These are phyloP conservation scores for Trichocladium antarcticum DNA, from an alignment of 495 filamentous ascomycete species.

Conservation along the genomic window DNA sequence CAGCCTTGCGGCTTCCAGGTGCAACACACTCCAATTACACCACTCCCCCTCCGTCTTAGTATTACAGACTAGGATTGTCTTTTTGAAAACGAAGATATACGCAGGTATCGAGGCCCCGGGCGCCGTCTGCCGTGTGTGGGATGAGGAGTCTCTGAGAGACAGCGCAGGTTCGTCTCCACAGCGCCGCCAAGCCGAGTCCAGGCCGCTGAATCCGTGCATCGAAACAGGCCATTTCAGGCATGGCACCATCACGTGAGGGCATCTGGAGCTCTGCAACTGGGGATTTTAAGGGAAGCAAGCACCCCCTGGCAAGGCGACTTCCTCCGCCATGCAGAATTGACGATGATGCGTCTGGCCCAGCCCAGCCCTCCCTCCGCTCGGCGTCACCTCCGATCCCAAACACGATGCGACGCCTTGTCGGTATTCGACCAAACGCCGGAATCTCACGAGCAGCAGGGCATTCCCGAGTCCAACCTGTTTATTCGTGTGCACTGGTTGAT, in stretches of 20 bases:
- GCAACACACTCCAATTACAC: too few species aligned
- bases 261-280: neutral
- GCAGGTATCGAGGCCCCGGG: neutral
- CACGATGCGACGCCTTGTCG: too few species aligned
- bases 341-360: too few species aligned
- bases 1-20: too few species aligned
- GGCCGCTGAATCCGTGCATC: conserved; percentile 4
- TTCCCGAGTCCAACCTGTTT: too few species aligned
- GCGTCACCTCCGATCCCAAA: too few species aligned
- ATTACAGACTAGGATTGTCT: neutral
- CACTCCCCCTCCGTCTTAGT: neutral
- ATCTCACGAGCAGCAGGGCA: too few species aligned
- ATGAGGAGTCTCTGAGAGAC: conserved; percentile 5
- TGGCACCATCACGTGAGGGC: conserved; percentile 16
- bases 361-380: too few species aligned
- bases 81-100: neutral
- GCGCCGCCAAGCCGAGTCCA: conserved; percentile 4
- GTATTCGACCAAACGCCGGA: too few species aligned
- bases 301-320: neutral
- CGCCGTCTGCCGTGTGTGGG: neutral
- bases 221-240: conserved; percentile 5
- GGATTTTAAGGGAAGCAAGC: neutral
- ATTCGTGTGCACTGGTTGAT: neutral
- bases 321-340: neutral
- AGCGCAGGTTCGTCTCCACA: conserved; percentile 13